These are phyloP conservation scores for Setaria italica DNA, from an alignment of 202 grass and related monocot species.

Conservation along the genomic window DNA sequence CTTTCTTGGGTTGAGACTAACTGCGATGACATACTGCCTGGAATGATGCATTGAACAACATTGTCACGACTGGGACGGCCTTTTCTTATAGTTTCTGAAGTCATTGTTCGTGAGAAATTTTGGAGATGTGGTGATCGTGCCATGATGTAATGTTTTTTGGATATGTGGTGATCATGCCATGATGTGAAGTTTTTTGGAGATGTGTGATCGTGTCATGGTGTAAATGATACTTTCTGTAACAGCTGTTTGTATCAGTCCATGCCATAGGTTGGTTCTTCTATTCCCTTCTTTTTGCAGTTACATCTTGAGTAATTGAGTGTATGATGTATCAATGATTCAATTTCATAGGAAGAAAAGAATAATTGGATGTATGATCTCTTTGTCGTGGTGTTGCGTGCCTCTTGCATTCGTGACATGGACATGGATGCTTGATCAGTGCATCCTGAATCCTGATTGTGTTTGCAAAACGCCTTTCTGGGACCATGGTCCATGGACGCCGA, in stretches of 20 bases:
- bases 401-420: background rate
- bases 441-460: background rate
- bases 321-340: background rate
- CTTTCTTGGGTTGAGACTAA: slow-evolving; percentile 9
- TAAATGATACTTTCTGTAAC: background rate
- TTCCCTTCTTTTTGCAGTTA: background rate
- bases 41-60: background rate
- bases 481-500: background rate
- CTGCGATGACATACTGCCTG: background rate
- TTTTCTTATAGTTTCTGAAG: slow-evolving; percentile 39
- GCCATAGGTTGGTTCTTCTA: background rate
- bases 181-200: background rate
- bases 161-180: background rate
- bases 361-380: background rate
- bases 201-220: background rate
- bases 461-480: background rate
- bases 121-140: background rate
- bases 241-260: slow-evolving; percentile 10
- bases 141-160: background rate
- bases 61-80: background rate
- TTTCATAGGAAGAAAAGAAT: background rate
- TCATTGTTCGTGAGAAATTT: slow-evolving; percentile 8
- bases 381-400: background rate
- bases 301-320: background rate
- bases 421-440: background rate